Evolutionary conservation across 345 rosid genomes (phyloP), one percentile per base, ranked within the genome.

Genomic region (Adansonia digitata): DNA sequence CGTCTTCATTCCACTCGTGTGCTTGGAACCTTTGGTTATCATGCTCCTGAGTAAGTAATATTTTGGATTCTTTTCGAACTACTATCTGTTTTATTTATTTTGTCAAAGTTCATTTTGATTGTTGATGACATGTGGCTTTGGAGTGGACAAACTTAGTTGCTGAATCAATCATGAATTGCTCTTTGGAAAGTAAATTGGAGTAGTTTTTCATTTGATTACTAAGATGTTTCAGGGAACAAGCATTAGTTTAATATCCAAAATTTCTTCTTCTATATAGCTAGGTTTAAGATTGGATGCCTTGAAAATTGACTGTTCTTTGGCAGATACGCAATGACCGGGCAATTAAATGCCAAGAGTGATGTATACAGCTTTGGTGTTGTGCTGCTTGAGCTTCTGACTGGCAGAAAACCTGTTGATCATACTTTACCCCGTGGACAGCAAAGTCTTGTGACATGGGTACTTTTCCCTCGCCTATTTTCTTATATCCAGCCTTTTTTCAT

Each of bases 321-420:
- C 86, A 95, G 99, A 80, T 95, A 93, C 82, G 97, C 99, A 5
- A 95, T 95, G 99, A 93, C 99, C 11, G 98, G 97, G 8, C 99
- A 95, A 75, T 73, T 93, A 77, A 93, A 91, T 73, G 94, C 96
- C 53, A 95, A 95, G 86, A 93, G 99, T 83, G 99, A 95, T 45
- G 94, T 92, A 11, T 92, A 92, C 80, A 92, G 97, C 74, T 92
- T 92, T 72, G 97, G 97, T 9, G 99, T 95, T 80, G 98, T 95
- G 72, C 82, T 95, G 73, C 90, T 95, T 69, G 98, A 95, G 81
- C 99, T 95, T 79, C 83, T 95, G 61, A 95, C 99, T 7, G 99
- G 99, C 39, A 86, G 98, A 73, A 95, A 93, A 74, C 99, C 99
- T 52, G 98, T 95, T 59, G 99, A 95, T 86, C 97, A 93, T 72